These are phyloP conservation scores for Dictyostelium brefeldianum DNA, from an alignment of 78 protist species.

Conservation along the genomic window DNA sequence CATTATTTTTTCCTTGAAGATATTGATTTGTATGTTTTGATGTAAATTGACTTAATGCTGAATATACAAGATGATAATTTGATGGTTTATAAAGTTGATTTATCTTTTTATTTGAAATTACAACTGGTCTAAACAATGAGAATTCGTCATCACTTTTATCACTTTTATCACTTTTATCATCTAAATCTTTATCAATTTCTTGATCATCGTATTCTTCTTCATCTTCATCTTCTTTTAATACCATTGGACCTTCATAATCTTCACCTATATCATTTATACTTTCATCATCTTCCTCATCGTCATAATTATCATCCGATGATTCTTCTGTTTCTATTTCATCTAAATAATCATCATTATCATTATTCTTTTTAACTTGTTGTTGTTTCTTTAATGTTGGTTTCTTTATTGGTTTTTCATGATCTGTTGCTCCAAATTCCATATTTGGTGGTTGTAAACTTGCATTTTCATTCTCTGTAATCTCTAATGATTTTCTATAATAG, in stretches of 20 bases:
- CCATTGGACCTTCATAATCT: not conserved
- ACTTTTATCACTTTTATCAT: not conserved
- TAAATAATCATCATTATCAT: not conserved
- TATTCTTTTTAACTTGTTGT: not conserved
- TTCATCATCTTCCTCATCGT: not conserved
- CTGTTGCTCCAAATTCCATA: not conserved
- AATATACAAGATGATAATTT: conserved; percentile 46
- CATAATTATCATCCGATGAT: not conserved
- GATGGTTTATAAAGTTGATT: conserved; percentile 13
- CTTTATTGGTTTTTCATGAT: not conserved
- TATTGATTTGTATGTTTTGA: conserved; percentile 25
- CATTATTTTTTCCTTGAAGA: not conserved
- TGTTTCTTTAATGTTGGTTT: not conserved
- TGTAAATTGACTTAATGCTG: conserved; percentile 41
- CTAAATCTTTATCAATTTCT: not conserved
- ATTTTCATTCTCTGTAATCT: conserved; percentile 46
- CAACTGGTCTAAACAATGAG: not conserved
- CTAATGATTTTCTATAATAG: conserved; percentile 30
- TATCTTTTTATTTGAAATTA: not conserved
- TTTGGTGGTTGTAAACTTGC: conserved; percentile 50
- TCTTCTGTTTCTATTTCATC: not conserved
- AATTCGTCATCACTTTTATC: not conserved
- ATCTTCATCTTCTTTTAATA: conserved; percentile 19
- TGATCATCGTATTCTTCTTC: conserved; percentile 18
- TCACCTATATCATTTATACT: not conserved